Evolutionary conservation across 2,329 filamentous ascomycete species (phyloP), one percentile per base, ranked within the genome.

Genomic region (Lachnellula willkommii): DNA sequence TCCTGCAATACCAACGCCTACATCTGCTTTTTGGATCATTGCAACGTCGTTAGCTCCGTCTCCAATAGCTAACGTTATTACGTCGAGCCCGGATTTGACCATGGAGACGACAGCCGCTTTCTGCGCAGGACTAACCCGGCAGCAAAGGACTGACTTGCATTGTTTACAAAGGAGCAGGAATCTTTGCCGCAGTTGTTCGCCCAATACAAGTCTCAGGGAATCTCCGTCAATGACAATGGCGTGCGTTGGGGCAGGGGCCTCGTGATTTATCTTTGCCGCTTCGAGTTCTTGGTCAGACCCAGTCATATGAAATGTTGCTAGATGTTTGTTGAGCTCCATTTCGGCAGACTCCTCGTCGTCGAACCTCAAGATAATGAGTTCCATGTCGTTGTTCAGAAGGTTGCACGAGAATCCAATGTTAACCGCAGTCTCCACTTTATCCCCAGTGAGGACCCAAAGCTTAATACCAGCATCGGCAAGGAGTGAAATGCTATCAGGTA

Each of bases 361-460:
- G 32, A 94, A 80, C 69, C 95, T 95, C 65, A 99, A 79, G 49
- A 95, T 83, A 61, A 99, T 89, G 59, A 99, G 77, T 64, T 99
- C 94, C 94, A 99, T 96, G 64, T 96, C 90, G 72, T 96, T 99
- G 73, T 93, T 91, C 54, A 99, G 82, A 35, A 99, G 79, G 66
- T 99, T 99, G 77, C 94, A 99, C 9, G 94, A 99, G 74, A 97
- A 99, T 2, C 94, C 94, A 69, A 99, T 99, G 75, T 99, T 99
- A 83, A 99, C 99, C 56, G 94, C 94, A 24, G 94, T 99, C 74
- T 99, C 94, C 32, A 97, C 93, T 74, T 97, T 99, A 79, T 99
- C 94, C 61, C 94, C 94, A n/a, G 94, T 99, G 61, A 99, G 77
- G 53, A 99, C 94, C 94, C 94, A 99, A 9, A 99, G 82, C 74